These are phyloP conservation scores for Emmonsiellopsis sp. DNA, from an alignment of 2,329 filamentous ascomycete genomes.

Conservation along the genomic window DNA sequence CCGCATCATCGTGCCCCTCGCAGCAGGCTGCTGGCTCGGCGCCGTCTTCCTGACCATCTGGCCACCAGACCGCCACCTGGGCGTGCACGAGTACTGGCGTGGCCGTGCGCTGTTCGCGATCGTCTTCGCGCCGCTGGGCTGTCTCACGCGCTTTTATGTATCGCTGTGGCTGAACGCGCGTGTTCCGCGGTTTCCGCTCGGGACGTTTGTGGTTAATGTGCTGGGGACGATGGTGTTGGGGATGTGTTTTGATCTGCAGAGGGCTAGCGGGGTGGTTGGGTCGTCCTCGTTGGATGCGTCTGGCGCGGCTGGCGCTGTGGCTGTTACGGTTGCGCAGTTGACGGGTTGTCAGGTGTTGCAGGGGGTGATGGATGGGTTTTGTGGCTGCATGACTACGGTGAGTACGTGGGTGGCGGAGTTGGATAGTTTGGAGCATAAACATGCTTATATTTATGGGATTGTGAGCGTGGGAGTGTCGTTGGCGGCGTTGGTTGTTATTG, in stretches of 20 bases:
- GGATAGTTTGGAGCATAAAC: conserved; percentile 40
- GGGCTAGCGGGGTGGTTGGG: conserved; percentile 42
- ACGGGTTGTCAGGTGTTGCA: conserved; percentile 58
- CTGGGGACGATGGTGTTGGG: conserved; percentile 65
- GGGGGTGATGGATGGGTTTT: conserved; percentile 59
- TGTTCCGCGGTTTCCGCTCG: conserved; percentile 62
- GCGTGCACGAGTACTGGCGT: conserved; percentile 55
- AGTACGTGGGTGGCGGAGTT: conserved; percentile 59
- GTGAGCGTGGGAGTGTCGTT: conserved; percentile 40
- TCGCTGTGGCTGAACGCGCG: conserved; percentile 62
- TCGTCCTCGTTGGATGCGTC: conserved; percentile 14
- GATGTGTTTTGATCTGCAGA: conserved; percentile 70
- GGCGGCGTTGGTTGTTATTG: conserved; percentile 42
- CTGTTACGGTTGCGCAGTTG: conserved; percentile 23
- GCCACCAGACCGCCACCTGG: conserved; percentile 49
- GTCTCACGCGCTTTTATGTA: conserved; percentile 63
- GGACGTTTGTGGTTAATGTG: conserved; percentile 77
- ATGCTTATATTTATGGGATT: conserved; percentile 54
- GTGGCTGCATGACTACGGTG: conserved; percentile 56
- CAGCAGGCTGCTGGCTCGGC: conserved; percentile 66
- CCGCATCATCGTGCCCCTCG: conserved; percentile 53
- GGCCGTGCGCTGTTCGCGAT: conserved; percentile 65
- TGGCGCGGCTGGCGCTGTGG: conserved; percentile 29
- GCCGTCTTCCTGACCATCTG: conserved; percentile 62
- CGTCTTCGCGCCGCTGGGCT: conserved; percentile 74